Percentiles rank a stretch among this genome's conserved stretches.
Conservation (phyloP, 2,329 filamentous ascomycete genomes). For the Ophiostoma fasciatum region DNA sequence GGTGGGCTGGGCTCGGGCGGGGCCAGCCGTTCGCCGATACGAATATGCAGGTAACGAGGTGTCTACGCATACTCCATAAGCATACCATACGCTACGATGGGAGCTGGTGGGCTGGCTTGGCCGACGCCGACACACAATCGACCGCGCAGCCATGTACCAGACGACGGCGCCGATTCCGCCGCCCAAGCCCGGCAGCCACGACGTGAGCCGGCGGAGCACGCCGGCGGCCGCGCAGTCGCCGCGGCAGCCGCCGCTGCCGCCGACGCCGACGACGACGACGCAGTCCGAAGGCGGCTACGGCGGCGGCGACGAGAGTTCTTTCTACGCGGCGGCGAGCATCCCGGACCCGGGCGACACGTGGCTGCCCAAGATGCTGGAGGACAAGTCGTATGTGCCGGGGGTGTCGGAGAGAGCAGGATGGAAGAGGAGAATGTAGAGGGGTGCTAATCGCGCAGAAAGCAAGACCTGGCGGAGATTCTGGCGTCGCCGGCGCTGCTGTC, state of each 20-base stretch:
- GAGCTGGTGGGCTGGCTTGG: neutral
- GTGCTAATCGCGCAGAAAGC: no score
- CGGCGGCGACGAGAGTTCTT: no score
- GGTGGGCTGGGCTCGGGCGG: no score
- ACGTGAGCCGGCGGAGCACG: conserved; percentile 51
- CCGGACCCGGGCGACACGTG: conserved; percentile 55
- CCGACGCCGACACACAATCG: no score
- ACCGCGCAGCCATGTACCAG: no score
- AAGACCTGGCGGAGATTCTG: conserved; percentile 60
- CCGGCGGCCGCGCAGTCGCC: conserved; percentile 36
- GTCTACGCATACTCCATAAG: no score
- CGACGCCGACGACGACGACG: conserved; percentile 7
- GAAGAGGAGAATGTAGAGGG: no score
- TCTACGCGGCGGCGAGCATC: no score
- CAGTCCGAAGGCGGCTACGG: conserved; percentile 16
- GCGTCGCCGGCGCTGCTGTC: conserved; percentile 50
- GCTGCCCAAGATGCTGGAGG: conserved; percentile 61
- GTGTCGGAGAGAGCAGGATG: no score
- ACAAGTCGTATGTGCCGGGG: conserved; percentile 67
- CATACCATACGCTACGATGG: neutral
- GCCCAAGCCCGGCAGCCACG: conserved; percentile 56
- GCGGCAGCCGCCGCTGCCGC: conserved; percentile 23
- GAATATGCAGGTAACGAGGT: no score
- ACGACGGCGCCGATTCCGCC: conserved; percentile 56
- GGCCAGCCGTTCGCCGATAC: no score